Percentiles rank a stretch among this genome's conserved stretches.
Evolutionary conservation across 179 eudicot genomes (phyloP).

Genomic region (Sideroxylon spinosum): DNA sequence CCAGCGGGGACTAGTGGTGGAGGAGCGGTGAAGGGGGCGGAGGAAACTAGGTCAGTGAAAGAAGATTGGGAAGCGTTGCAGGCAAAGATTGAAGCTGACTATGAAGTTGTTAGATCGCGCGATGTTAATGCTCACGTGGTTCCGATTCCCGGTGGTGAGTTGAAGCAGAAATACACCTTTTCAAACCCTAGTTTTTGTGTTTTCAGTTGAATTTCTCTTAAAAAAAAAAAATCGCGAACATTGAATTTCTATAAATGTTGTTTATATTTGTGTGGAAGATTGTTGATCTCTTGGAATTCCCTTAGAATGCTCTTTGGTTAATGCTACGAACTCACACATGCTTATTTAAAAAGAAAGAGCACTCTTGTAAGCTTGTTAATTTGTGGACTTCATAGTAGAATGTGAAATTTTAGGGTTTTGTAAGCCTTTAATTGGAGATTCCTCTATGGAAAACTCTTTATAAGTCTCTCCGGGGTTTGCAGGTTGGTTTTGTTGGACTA

Average conservation of each 20-base stretch:
- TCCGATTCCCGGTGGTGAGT: constrained; percentile 78
- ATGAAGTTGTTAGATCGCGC: constrained; percentile 48
- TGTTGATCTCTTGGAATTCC: constrained; percentile 8
- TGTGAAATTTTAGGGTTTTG: not conserved
- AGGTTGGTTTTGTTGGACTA: constrained; percentile 98
- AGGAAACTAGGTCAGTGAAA: constrained; percentile 28
- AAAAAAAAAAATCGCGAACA: too few species aligned
- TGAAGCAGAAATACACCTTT: constrained; percentile 9
- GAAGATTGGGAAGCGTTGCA: constrained; percentile 59
- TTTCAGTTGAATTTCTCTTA: not conserved
- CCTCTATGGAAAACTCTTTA: not conserved
- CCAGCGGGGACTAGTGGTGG: constrained; percentile 17
- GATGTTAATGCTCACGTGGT: constrained; percentile 67
- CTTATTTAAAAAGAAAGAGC: not conserved
- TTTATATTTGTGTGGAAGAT: not conserved
- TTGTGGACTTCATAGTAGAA: not conserved
- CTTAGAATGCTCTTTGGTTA: not conserved
- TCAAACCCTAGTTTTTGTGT: constrained; percentile 7
- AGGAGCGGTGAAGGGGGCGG: constrained; percentile 22
- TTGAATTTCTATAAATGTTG: not conserved
- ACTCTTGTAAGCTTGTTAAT: not conserved
- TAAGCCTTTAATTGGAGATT: not conserved
- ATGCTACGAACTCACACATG: not conserved
- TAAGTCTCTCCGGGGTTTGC: constrained; percentile 11
- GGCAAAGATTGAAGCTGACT: constrained; percentile 57